These are phyloP conservation scores for Colletotrichum viniferum DNA, from an alignment of 2,329 filamentous ascomycete genomes.

Conservation along the genomic window DNA sequence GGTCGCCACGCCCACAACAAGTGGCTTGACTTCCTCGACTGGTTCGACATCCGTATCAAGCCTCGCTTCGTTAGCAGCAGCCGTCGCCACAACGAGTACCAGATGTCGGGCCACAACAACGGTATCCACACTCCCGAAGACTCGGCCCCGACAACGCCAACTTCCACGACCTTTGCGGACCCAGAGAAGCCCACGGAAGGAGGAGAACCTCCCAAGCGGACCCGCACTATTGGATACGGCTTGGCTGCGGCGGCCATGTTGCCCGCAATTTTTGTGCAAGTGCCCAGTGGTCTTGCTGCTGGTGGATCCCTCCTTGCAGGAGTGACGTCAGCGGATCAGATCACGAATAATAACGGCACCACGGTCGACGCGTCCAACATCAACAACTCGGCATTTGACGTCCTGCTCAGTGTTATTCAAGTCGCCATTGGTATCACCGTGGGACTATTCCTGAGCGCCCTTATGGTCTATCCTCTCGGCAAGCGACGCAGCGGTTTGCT, in stretches of 20 bases:
- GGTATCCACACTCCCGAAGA: slow-evolving; percentile 1
- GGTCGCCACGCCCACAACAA: slow-evolving; percentile 62
- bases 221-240: slow-evolving; percentile 66
- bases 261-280: slow-evolving; percentile 81
- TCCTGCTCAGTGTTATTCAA: slow-evolving; percentile 63
- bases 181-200: slow-evolving; percentile 23
- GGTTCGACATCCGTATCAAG: slow-evolving; percentile 56
- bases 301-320: slow-evolving; percentile 64
- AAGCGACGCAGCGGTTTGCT: slow-evolving; percentile 63
- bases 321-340: slow-evolving; percentile 59
- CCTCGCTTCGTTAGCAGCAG: slow-evolving; percentile 34
- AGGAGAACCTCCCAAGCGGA: slow-evolving; percentile 24
- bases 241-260: slow-evolving; percentile 85
- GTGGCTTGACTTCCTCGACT: slow-evolving; percentile 50
- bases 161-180: neutral
- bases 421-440: slow-evolving; percentile 68
- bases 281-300: slow-evolving; percentile 66
- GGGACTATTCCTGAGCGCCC: slow-evolving; percentile 60
- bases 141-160: slow-evolving; percentile 15
- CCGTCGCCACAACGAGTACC: slow-evolving; percentile 22
- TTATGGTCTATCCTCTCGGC: slow-evolving; percentile 60
- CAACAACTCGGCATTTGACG: slow-evolving; percentile 55
- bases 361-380: slow-evolving; percentile 24
- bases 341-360: slow-evolving; percentile 48
- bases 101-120: slow-evolving; percentile 4